Evolutionary conservation across 1,284 basidiomycete species (phyloP), one percentile per base, ranked within the genome.

Genomic region (Leccinum laetum): DNA sequence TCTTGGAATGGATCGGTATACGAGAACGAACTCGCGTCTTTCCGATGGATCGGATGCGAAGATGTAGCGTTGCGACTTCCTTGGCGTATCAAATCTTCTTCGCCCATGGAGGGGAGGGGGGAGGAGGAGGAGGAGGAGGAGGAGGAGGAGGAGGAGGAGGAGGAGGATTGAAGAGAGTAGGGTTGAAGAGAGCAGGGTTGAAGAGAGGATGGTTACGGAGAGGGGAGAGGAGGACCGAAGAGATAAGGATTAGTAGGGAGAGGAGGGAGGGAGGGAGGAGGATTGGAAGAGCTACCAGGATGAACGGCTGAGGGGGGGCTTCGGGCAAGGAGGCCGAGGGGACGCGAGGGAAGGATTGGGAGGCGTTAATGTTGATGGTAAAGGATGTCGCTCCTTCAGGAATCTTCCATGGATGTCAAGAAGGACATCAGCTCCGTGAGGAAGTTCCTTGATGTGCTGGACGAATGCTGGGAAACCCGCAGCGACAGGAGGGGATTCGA

Each of bases 31-130:
- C 67, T 72, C 56, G 52, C 68, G 5, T 69, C 71, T 58, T 60
- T 62, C 60, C 60, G 64, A 62, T 61, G 66, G 13, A 49, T 56
- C 62, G 63, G 53, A 56, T 58, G 66, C 37, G 61, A 66, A 58
- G 95, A 96, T 44, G 18, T 29, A 39, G 65, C 29, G 46, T 59
- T 67, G 41, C 37, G 68, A 21, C 69, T 73, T 63, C 57, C 65
- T 57, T 63, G 69, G 63, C 63, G 68, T 64, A 77, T 68, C 57
- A 73, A 67, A 29, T 62, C 65, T 63, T 77, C 69, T 32, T 57
- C 63, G 29, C 13, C 67, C 18, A 2, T 29, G 26, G 26, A 29
- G 26, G 26, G 26, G 26, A 29, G 26, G 29, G 29, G 8, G 29
- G 13, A 13, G 37, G 37, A 4, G 4, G 14, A 2, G 16, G 14